Evolutionary conservation across 106 monocot species (phyloP), one percentile per base, ranked within the genome.

Genomic region (Cymbidium sinense): DNA sequence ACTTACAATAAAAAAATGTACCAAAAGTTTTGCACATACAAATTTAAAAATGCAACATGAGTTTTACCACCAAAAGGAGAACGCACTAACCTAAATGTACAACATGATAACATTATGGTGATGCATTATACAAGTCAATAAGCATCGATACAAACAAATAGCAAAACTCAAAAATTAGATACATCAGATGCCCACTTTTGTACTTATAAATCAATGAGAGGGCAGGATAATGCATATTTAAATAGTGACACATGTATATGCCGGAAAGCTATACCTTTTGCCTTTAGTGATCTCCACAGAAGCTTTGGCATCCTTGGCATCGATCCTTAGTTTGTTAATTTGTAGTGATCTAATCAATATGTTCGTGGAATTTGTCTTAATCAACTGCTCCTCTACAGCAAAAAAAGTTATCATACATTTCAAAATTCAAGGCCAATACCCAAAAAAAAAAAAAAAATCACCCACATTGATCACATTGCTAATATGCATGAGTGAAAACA

Each of bases 291-390:
- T 74, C 76, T 79, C 84, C 82, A 31, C 34, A 37, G 50, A 17
- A 71, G 81, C 39, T 69, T 81, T 86, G 50, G 76, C 76, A 75
- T 86, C 86, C 27, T 84, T 83, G 21, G 34, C 18, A 61, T 85
- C 88, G 77, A 29, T 77, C 75, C 81, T 88, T 37, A 82, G 82
- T 77, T 88, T 81, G 73, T 51, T 85, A 30, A 83, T 75, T 77
- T 88, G 82, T 19, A 88, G 83, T 74, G 88, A 75, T 81, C 85
- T 85, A 62, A 88, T 88, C 73, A 88, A 77, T 78, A 88, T 88
- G 43, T 88, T 86, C 34, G 80, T 85, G 20, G 85, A 47, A 39
- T 86, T 82, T 73, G 88, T 88, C 34, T 88, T 85, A 25, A 88
- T 84, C 73, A 86, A 33, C 78, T 89, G 86, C 11, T 81, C 86